Evolutionary conservation across 192 early-diverging fungal genomes (phyloP).

Genomic region (Phlyctochytrium planicorne): DNA sequence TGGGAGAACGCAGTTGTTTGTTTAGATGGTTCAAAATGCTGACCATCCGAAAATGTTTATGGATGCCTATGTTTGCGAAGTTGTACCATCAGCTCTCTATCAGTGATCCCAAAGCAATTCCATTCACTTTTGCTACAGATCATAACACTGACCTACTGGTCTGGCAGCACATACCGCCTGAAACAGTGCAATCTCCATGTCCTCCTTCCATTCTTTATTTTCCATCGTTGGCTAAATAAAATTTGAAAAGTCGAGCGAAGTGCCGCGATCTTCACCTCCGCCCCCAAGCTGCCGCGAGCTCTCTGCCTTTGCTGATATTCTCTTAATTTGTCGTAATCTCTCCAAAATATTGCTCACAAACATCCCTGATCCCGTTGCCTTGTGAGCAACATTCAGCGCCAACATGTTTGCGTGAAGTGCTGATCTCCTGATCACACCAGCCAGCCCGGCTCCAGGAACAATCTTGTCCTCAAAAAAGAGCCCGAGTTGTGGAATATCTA

Average conservation of each 20-base stretch:
- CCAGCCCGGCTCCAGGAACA: slow-evolving; percentile 72
- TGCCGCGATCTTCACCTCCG: neutral
- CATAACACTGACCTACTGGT: neutral
- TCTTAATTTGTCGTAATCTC: slow-evolving; percentile 88
- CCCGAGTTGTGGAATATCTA: slow-evolving; percentile 73
- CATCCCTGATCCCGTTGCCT: slow-evolving; percentile 53
- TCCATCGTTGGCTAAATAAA: neutral
- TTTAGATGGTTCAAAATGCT: neutral
- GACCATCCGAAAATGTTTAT: neutral
- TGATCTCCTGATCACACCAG: slow-evolving; percentile 77
- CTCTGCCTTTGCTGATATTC: slow-evolving; percentile 40
- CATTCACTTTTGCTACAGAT: neutral
- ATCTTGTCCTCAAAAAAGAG: slow-evolving; percentile 80
- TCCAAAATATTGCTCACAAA: slow-evolving; percentile 89
- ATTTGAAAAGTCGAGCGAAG: neutral
- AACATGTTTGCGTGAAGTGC: slow-evolving; percentile 88
- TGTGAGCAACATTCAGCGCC: slow-evolving; percentile 79
- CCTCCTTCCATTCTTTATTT: neutral
- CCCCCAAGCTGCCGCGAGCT: neutral
- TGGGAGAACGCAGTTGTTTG: neutral
- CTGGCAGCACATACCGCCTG: neutral
- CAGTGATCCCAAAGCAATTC: too few relatives aligned
- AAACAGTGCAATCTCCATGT: neutral
- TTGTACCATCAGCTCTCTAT: too few relatives aligned
- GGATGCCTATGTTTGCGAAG: neutral